Percentiles rank a stretch among this genome's conserved stretches.
Conservation (phyloP, 169 alveolate genomes). For the Cystoisospora suis region DNA sequence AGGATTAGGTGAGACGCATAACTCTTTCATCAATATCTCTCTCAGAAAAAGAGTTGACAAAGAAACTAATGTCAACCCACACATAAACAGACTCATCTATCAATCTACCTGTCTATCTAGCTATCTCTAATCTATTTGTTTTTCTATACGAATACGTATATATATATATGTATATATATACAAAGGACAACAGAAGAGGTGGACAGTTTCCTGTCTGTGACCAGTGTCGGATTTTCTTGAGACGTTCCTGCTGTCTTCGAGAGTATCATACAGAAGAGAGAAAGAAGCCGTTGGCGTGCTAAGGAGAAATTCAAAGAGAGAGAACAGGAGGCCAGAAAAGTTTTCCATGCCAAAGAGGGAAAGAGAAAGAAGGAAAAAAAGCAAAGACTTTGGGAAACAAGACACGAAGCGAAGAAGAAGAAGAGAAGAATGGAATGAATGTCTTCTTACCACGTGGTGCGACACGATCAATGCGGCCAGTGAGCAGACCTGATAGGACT, state of each 20-base stretch:
- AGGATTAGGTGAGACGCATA: no score
- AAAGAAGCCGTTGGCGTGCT: no score
- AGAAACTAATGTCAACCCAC: neutral
- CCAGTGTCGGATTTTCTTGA: no score
- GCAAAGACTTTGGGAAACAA: neutral
- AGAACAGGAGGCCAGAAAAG: no score
- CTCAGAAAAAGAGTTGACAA: neutral
- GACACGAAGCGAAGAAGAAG: neutral
- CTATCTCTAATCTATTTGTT: neutral
- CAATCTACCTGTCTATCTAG: neutral
- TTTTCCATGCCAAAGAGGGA: neutral
- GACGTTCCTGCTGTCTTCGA: no score
- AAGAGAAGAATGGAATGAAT: neutral
- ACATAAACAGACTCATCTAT: neutral
- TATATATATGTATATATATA: constrained; percentile 3
- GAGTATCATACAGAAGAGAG: no score
- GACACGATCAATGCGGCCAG: constrained; percentile 10
- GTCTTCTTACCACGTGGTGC: neutral
- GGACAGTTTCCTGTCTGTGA: neutral
- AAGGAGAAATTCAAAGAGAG: no score
- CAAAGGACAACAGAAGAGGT: neutral
- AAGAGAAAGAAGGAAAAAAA: neutral
- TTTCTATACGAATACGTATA: neutral
- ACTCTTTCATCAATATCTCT: neutral
- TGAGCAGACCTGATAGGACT: neutral